Percentiles rank a stretch among this genome's conserved stretches.
phyloP scores from a whole-genome alignment of 768 basidiomycete genomes.

The Macrolepiota fuliginosa region DNA sequence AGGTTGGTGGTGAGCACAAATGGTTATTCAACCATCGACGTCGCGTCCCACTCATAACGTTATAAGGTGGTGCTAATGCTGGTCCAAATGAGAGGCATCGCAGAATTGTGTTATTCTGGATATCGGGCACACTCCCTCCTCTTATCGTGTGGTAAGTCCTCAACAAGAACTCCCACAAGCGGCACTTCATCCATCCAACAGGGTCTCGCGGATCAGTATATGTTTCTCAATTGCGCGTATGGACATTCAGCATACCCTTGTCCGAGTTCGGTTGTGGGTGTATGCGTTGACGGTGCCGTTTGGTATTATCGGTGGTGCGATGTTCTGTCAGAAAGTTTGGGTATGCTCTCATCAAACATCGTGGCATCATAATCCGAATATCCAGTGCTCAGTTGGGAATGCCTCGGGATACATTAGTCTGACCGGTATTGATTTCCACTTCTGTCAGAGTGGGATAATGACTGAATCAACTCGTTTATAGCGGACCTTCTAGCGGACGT shows the following conservation, averaged over 20 bases:
- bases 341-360: background rate
- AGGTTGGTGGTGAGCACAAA: background rate
- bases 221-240: slow-evolving; percentile 5
- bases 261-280: background rate
- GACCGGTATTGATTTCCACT: background rate
- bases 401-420: background rate
- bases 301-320: background rate
- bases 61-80: background rate
- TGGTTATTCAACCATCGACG: background rate
- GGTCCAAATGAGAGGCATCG: background rate
- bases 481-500: slow-evolving; percentile 5
- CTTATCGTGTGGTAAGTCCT: slow-evolving; percentile 5
- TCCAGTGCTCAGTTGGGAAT: slow-evolving; percentile 3
- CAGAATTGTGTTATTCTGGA: slow-evolving; percentile 2
- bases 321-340: slow-evolving; percentile 3
- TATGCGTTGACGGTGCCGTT: background rate
- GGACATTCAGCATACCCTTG: background rate
- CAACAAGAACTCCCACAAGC: too few relatives aligned
- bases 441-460: background rate
- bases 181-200: background rate
- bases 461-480: background rate
- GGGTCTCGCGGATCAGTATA: slow-evolving; percentile 7
- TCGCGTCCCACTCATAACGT: too few relatives aligned
- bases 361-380: background rate
- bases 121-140: background rate